Conservation (phyloP, 495 filamentous ascomycete genomes). For the Xylaria palmicola region DNA sequence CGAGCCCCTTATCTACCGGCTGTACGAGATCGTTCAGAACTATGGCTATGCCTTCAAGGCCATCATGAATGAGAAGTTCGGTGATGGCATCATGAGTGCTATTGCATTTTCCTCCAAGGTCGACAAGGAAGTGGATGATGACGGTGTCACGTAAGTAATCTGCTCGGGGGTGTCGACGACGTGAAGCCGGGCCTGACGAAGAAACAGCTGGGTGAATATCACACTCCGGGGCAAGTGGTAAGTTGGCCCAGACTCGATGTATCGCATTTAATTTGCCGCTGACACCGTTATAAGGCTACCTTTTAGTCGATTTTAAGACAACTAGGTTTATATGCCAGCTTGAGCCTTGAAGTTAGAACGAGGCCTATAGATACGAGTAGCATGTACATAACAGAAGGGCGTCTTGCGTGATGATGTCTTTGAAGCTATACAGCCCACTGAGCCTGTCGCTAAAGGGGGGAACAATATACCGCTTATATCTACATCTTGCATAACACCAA, state of each 20-base stretch:
- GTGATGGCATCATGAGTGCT: constrained; percentile 98
- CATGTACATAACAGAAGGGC: too few species aligned
- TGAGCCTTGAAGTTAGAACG: background rate
- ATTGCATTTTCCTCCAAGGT: constrained; percentile 92
- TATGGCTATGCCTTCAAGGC: constrained; percentile 98
- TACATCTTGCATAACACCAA: too few species aligned
- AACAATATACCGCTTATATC: too few species aligned
- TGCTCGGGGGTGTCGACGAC: background rate
- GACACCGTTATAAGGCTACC: constrained; percentile 52
- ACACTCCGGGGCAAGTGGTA: constrained; percentile 94
- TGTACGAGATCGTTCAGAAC: constrained; percentile 98
- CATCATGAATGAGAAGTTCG: constrained; percentile 97
- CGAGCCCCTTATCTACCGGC: constrained; percentile 88
- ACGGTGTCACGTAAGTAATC: constrained; percentile 50
- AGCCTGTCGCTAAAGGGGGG: too few species aligned
- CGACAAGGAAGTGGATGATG: constrained; percentile 89
- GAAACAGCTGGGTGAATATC: constrained; percentile 78
- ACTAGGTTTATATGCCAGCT: background rate
- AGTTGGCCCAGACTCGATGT: constrained; percentile 28
- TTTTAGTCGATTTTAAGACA: constrained; percentile 57
- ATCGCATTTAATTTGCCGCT: constrained; percentile 15
- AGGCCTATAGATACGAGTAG: background rate
- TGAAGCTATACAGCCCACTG: too few species aligned
- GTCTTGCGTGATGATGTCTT: too few species aligned
- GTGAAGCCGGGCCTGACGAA: background rate